Evolutionary conservation across 192 early-diverging fungal species (phyloP), one percentile per base, ranked within the genome.

Genomic region (Mortierella antarctica): DNA sequence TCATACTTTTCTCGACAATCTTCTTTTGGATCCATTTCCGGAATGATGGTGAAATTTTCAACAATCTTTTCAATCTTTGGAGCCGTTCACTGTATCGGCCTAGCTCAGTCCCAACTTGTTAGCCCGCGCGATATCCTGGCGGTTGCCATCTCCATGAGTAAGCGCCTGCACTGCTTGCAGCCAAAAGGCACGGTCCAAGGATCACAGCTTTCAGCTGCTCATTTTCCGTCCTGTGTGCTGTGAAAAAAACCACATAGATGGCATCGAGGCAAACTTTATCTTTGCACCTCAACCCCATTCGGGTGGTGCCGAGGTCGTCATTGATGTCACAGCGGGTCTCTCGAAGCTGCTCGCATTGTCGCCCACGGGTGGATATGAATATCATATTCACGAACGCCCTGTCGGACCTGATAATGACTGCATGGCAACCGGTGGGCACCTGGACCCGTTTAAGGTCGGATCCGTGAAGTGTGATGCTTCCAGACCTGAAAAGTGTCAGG

Each of bases 321-420:
- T 73, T 6, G 40, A 65, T 11, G 55, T 65, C 18, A 6, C n/a
- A 1, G 51, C 49, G 8, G 72, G 72, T 10, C 42, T 65, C 1
- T 42, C 63, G 4, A 21, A n/a, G 15, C 10, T 40, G 6, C 31
- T 54, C 23, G 61, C 67, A 8, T 9, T 78, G 12, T 46, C 44
- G 12, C 49, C 54, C 6, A 54, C 47, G 1, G 52, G 13, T 2
- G 67, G 75, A 13, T 70, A 70, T 44, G 68, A 78, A n/a, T 78
- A 70, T 21, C 67, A 78, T 60, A 71, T 78, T 47, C 75, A 70
- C 55, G 68, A 65, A 5, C 65, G 65, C 6, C 74, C 62, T 14
- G 67, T 71, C n/a, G 75, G 75, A 7, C 50, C 68, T 15, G 53
- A 60, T 20, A 70, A 71, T 31, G 57, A 78, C 18, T 78, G 75